Base-by-base conservation (phyloP, 2,329 filamentous ascomycete species). In the Teratosphaeria nubilosa region DNA sequence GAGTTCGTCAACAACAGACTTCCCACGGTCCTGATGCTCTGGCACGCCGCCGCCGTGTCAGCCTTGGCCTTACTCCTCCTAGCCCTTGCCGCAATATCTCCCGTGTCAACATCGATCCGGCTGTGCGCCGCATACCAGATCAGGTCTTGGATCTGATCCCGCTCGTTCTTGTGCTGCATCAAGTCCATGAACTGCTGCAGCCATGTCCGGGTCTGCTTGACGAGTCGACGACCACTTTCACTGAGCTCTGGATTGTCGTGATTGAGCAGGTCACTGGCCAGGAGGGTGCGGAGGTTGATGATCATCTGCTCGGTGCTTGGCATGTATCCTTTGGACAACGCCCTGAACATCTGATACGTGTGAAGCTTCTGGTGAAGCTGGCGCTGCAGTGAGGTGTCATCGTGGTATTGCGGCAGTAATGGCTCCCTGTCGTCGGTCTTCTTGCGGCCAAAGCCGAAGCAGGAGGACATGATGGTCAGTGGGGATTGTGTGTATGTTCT, bases 111-210 rank as follows among this genome's bases (percentile, higher is more conserved):
- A 1, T 82, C 82, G 5, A 94, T 76, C 34, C 82, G 82, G n/a
- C 90, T 86, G 69, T 88, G 87, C 62, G 84, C 77, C 53, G 95
- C 73, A 66, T 86, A 91, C 91, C 91, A 96, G 45, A 96, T 78
- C 63, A 96, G 88, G 67, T 96, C 90, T 72, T 97, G 92, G 20
- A 97, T 83, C 71, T 96, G 87, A 72, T 97, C 90, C 16, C 83
- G 74, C 61, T 79, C 77, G 72, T 96, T 96, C 77, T 96, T 97
- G 73, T 91, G 80, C 57, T 84, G 79, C 52, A 96, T 71, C 5
- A 96, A 75, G n/a, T 90, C 84, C 66, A 95, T 92, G 70, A 96
- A 85, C 59, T 91, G 81, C 58, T 84, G 81, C 7, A 96, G 76
- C 82, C 85, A 92, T 64, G 86, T 79, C 70, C 87, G 88, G 54